A percentile compares a stretch with the other conserved stretches of the same genome.
These are phyloP conservation scores for Amanita exitialis DNA, from an alignment of 768 basidiomycete genomes.

Conservation along the genomic window DNA sequence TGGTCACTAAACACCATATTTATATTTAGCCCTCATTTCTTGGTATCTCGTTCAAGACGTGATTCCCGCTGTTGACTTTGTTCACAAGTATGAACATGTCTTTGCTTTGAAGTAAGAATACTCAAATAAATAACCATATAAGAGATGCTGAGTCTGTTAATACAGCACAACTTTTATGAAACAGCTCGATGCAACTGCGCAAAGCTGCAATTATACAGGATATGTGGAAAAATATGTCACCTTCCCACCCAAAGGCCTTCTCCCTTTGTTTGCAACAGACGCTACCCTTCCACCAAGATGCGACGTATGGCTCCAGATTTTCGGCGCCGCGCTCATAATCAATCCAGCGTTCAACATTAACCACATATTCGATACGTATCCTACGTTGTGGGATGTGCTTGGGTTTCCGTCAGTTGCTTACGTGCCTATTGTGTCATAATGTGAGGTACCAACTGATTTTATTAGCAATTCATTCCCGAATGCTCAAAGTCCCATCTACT, in stretches of 20 bases:
- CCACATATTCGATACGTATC: slow-evolving; percentile 68
- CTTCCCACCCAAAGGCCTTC: slow-evolving; percentile 47
- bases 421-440: too few species aligned
- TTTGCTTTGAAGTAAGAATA: slow-evolving; percentile 60
- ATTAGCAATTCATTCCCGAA: slow-evolving; percentile 46
- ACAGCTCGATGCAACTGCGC: slow-evolving; percentile 42
- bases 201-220: slow-evolving; percentile 49
- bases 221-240: slow-evolving; percentile 57
- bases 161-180: slow-evolving; percentile 54
- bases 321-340: slow-evolving; percentile 47
- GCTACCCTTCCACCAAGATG: slow-evolving; percentile 39
- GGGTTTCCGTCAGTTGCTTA: slow-evolving; percentile 53
- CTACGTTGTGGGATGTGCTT: slow-evolving; percentile 69
- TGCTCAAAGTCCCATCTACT: slow-evolving; percentile 56
- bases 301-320: slow-evolving; percentile 59
- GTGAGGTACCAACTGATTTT: not conserved
- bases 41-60: too few species aligned
- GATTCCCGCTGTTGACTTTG: slow-evolving; percentile 35
- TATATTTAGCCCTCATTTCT: too few species aligned
- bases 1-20: too few species aligned
- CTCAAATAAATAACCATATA: not conserved
- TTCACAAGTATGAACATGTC: slow-evolving; percentile 60
- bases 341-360: slow-evolving; percentile 77
- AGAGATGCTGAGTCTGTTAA: not conserved
- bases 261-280: slow-evolving; percentile 57